Evolutionary conservation across 2,329 filamentous ascomycete species (phyloP).

Genomic region (Fusarium foetens): DNA sequence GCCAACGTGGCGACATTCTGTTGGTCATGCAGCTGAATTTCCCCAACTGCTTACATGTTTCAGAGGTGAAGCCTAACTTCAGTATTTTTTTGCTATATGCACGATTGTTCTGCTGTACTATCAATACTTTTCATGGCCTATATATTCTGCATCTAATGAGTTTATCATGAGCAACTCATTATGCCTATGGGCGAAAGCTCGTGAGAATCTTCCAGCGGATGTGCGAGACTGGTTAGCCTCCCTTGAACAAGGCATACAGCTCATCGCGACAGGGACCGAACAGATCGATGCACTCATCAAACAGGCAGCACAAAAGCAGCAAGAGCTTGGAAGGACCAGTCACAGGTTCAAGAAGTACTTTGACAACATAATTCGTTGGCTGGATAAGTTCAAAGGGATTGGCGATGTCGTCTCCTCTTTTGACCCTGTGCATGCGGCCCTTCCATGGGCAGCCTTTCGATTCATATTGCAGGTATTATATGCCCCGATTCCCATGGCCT

Average conservation of each 20-base stretch:
- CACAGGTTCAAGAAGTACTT: fast-evolving
- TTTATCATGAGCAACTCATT: fast-evolving
- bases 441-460: not conserved
- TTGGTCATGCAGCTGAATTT: not conserved
- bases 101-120: fast-evolving
- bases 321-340: fast-evolving
- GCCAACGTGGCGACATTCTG: not conserved
- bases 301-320: fast-evolving
- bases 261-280: fast-evolving
- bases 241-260: fast-evolving
- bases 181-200: fast-evolving
- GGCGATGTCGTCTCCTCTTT: not conserved
- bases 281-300: not conserved
- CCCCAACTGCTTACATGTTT: not conserved
- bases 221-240: not conserved
- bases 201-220: fast-evolving
- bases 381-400: not conserved
- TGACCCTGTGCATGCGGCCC: fast-evolving
- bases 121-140: not conserved
- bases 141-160: not conserved
- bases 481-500: fast-evolving
- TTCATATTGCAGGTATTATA: fast-evolving
- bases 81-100: not conserved
- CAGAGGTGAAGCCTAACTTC: not conserved
- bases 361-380: fast-evolving